phyloP scores from a whole-genome alignment of 192 early-diverging fungal species.

The Kappamyces sp. region DNA sequence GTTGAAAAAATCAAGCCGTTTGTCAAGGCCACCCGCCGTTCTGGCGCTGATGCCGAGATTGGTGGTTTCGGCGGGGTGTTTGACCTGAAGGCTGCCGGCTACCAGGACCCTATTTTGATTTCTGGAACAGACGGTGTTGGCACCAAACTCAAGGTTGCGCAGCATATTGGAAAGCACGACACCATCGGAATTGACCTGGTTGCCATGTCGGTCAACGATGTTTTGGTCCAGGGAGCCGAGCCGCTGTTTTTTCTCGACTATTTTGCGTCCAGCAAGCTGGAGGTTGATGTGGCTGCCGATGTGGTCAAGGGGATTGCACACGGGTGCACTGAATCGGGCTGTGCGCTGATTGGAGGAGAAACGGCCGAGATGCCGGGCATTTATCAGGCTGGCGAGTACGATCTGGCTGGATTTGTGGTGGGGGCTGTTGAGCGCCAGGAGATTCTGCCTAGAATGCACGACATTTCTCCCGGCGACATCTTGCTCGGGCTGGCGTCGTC shows the following conservation, averaged over 20 bases:
- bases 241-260: conserved; percentile 99
- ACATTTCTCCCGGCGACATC: conserved; percentile 74
- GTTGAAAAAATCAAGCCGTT: conserved; percentile 94
- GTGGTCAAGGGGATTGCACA: conserved; percentile 90
- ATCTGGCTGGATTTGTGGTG: conserved; percentile 95
- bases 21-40: conserved; percentile 85
- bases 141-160: conserved; percentile 97
- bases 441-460: conserved; percentile 76
- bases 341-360: conserved; percentile 96
- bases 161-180: conserved; percentile 75
- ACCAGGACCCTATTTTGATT: conserved; percentile 85
- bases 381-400: conserved; percentile 76
- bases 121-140: conserved; percentile 99
- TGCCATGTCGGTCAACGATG: conserved; percentile 99
- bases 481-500: conserved; percentile 90
- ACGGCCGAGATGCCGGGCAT: conserved; percentile 99
- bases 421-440: conserved; percentile 89
- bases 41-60: conserved; percentile 94
- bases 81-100: conserved; percentile 91
- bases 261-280: conserved; percentile 90
- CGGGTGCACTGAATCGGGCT: conserved; percentile 85
- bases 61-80: conserved; percentile 98
- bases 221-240: conserved; percentile 98
- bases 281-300: conserved; percentile 82
- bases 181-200: conserved; percentile 96